These are phyloP conservation scores for Petunia secreta DNA, from an alignment of 257 asterid species.

Conservation along the genomic window DNA sequence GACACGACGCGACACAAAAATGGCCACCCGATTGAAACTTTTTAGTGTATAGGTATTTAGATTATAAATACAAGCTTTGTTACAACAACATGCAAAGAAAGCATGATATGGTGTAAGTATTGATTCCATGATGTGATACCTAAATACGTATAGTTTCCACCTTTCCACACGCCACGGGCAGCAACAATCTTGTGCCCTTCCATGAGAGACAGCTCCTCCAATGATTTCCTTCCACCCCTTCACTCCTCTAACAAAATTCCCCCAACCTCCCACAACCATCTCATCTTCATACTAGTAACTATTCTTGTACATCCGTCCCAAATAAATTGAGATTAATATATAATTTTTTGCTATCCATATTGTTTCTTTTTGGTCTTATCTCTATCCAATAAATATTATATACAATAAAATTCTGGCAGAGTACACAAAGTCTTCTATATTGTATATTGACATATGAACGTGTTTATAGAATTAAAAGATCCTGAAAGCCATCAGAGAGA, in stretches of 20 bases:
- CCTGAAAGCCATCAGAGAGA: too few species aligned
- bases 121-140: conserved; percentile 41
- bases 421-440: too few species aligned
- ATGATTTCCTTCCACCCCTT: background rate
- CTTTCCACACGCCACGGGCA: conserved; percentile 61
- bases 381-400: too few species aligned
- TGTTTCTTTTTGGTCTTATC: too few species aligned
- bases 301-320: too few species aligned
- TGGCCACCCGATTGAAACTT: background rate
- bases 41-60: background rate
- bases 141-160: conserved; percentile 48
- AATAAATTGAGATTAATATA: too few species aligned
- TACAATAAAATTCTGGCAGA: too few species aligned
- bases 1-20: too few species aligned
- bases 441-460: too few species aligned
- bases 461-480: background rate
- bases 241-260: conserved; percentile 18
- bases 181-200: conserved; percentile 69
- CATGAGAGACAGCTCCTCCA: conserved; percentile 41
- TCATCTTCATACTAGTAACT: too few species aligned
- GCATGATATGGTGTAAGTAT: conserved; percentile 7
- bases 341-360: too few species aligned
- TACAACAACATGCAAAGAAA: background rate
- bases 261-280: background rate
- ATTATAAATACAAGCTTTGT: background rate